These are phyloP conservation scores for Sicyos edulis DNA, from an alignment of 306 rosid species.

Conservation along the genomic window DNA sequence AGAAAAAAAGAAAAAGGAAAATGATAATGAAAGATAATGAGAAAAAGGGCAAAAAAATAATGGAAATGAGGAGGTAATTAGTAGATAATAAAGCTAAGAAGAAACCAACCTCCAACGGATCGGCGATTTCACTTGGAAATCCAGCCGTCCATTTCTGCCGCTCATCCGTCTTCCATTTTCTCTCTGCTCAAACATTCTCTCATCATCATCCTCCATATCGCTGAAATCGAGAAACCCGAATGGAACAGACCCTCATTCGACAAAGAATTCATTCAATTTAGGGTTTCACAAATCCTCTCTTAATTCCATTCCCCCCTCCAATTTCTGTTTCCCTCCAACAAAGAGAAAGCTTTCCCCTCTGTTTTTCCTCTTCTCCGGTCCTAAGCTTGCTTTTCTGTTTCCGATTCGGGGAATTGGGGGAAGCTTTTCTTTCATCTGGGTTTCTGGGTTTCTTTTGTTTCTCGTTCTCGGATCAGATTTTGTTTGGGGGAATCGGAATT, in stretches of 20 bases:
- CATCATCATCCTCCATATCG: constrained; percentile 16
- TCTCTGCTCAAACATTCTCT: constrained; percentile 20
- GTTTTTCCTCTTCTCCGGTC: neutral
- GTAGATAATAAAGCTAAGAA: constrained; percentile 13
- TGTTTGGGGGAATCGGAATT: neutral
- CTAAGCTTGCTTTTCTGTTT: neutral
- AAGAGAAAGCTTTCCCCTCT: constrained; percentile 28
- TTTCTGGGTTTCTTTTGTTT: constrained; percentile 2
- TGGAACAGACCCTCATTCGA: constrained; percentile 9
- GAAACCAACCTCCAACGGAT: constrained; percentile 24
- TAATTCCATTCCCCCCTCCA: constrained; percentile 19
- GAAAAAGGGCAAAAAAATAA: constrained; percentile 7
- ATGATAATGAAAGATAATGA: too few relatives aligned
- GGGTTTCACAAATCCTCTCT: constrained; percentile 23
- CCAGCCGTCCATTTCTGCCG: constrained; percentile 22
- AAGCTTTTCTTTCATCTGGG: constrained; percentile 6
- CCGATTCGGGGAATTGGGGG: constrained; percentile 24
- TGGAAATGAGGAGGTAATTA: constrained; percentile 28
- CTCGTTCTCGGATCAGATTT: constrained; percentile 11
- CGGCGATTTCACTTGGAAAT: constrained; percentile 7
- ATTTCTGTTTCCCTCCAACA: constrained; percentile 25
- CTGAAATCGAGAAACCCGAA: constrained; percentile 21
- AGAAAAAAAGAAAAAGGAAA: neutral
- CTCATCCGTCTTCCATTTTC: constrained; percentile 15
- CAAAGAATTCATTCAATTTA: constrained; percentile 19